Conservation (phyloP, 2,329 filamentous ascomycete species). For the Venturia pyrina region DNA sequence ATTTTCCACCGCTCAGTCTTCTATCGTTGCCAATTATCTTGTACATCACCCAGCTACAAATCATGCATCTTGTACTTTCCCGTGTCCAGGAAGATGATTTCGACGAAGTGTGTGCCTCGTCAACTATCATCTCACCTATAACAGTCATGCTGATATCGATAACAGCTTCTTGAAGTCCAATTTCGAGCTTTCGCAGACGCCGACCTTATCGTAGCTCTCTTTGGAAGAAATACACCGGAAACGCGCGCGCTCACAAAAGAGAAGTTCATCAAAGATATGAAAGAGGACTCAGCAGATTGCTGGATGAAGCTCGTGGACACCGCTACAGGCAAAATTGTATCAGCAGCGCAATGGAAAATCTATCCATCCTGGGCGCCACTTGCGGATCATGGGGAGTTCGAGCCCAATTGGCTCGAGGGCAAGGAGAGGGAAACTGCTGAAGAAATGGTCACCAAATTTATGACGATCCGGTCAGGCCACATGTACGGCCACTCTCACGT, state of each 20-base stretch:
- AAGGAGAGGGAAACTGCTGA: slow-evolving; percentile 12
- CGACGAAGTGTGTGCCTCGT: background rate
- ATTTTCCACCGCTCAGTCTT: background rate
- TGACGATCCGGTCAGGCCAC: background rate
- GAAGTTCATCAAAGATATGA: slow-evolving; percentile 15
- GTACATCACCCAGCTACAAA: slow-evolving; percentile 3
- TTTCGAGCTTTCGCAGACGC: slow-evolving; percentile 12
- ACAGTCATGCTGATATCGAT: background rate
- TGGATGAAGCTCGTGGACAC: slow-evolving; percentile 24
- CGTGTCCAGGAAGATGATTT: slow-evolving; percentile 14
- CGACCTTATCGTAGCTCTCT: slow-evolving; percentile 12
- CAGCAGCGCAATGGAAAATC: slow-evolving; percentile 23
- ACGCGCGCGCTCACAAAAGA: slow-evolving; percentile 10
- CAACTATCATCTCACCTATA: background rate
- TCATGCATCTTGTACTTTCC: slow-evolving; percentile 9
- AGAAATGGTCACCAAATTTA: slow-evolving; percentile 10
- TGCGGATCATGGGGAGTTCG: slow-evolving; percentile 15
- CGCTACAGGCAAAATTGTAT: slow-evolving; percentile 19
- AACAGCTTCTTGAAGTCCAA: slow-evolving; percentile 12
- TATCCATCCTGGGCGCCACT: slow-evolving; percentile 16
- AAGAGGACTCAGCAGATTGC: slow-evolving; percentile 17
- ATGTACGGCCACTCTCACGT: slow-evolving; percentile 8
- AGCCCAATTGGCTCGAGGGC: slow-evolving; percentile 8
- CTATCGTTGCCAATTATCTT: background rate
- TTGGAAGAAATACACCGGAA: slow-evolving; percentile 12